Conservation (phyloP, 208 protist species). For the Sergeia podlipaevii region DNA sequence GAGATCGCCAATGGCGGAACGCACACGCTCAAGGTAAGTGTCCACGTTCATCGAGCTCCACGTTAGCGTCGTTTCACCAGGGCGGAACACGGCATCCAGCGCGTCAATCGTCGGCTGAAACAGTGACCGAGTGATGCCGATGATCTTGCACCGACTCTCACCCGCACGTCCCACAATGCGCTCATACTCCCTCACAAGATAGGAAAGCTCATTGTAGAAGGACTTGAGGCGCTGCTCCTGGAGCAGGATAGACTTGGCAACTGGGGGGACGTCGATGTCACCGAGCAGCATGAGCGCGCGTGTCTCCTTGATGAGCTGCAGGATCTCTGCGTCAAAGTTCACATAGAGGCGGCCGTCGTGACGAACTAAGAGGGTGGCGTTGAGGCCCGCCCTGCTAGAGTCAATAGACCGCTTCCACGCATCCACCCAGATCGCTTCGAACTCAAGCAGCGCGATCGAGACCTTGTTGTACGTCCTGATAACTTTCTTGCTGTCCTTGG, state of each 20-base stretch:
- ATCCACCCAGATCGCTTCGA: constrained; percentile 95
- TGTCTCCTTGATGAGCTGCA: constrained; percentile 97
- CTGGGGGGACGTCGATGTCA: constrained; percentile 89
- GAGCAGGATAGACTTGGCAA: constrained; percentile 89
- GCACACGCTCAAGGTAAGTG: constrained; percentile 88
- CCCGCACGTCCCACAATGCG: constrained; percentile 73
- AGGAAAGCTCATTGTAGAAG: constrained; percentile 93
- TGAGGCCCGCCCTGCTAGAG: constrained; percentile 90
- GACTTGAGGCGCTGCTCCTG: constrained; percentile 95
- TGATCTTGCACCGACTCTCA: constrained; percentile 44
- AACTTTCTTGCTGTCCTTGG: constrained; percentile 95
- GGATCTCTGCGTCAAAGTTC: constrained; percentile 97
- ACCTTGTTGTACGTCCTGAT: constrained; percentile 97
- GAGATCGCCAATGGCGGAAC: constrained; percentile 69
- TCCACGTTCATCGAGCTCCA: constrained; percentile 97
- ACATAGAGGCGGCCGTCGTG: constrained; percentile 95
- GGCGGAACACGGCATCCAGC: constrained; percentile 88
- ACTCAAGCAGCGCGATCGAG: constrained; percentile 93
- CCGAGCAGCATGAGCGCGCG: constrained; percentile 93
- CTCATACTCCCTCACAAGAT: constrained; percentile 91
- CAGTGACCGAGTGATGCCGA: constrained; percentile 84
- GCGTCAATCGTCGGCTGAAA: constrained; percentile 90
- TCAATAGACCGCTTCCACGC: constrained; percentile 95
- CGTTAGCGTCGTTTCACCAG: constrained; percentile 89
- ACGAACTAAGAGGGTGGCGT: constrained; percentile 94